Evolutionary conservation across 345 rosid genomes (phyloP), one percentile per base, ranked within the genome.

Genomic region (Eucalyptus regnans): DNA sequence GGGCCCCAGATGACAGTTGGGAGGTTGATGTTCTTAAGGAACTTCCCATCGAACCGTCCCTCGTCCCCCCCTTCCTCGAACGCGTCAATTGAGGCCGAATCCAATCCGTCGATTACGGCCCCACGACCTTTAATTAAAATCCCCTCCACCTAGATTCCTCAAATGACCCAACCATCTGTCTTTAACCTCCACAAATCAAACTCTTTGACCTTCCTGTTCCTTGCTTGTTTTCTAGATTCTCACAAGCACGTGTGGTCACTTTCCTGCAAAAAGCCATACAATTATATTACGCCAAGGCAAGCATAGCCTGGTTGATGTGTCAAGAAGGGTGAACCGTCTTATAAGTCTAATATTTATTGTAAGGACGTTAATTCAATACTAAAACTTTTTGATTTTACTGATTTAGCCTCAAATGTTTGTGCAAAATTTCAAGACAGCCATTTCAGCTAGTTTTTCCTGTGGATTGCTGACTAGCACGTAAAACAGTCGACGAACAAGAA

Each of bases 401-500:
- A 17, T 51, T 51, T 52, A 52, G 25, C 18, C 4, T 52, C 7
- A 41, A 41, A 41, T 1, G 41, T 41, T 41, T 8, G 4, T 18
- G 10, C 58, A 52, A 20, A 18, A 13, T 66, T 13, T 0, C 0
- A 37, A 4, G 5, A 41, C 41, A 5, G 41, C 41, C 41, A 41
- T 41, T 41, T 1, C 5, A 41, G 41, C 0, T 0, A 33, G 17
- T 33, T 68, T 33, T 68, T 9, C 5, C 0, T 4, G 0, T 20
- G 44, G 6, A 71, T 71, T 9, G 3, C 7, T 9, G 0, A 0
- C 4, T 18, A 4, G 17, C 25, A 18, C 1, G 4, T 4, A 33
- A 0, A 6, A 17, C 0, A 3, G 0, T 25, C 0, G 0, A 1
- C 4, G 0, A 37, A 10, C 25, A 9, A 71, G 0, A 10, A 18